phyloP scores from a whole-genome alignment of 345 rosid genomes.

The Streptanthus diversifolius region DNA sequence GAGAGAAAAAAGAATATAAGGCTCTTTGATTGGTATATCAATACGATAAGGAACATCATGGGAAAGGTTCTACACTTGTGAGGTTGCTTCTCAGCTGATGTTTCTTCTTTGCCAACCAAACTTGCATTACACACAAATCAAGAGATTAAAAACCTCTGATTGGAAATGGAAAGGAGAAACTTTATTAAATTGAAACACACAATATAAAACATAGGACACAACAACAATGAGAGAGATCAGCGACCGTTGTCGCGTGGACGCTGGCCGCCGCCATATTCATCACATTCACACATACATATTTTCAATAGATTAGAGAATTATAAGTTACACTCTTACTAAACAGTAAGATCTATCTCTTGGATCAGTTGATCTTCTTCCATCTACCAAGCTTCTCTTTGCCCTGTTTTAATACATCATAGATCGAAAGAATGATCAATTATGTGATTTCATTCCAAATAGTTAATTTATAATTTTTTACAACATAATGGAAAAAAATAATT shows the following conservation, averaged over 20 bases:
- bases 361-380: slow-evolving; percentile 58
- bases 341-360: neutral
- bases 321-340: neutral
- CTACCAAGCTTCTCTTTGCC: slow-evolving; percentile 85
- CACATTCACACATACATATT: neutral
- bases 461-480: neutral
- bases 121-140: neutral
- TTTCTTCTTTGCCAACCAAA: too few relatives aligned
- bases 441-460: neutral
- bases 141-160: neutral
- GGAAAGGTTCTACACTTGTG: too few relatives aligned
- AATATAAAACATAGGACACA: neutral
- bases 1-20: too few relatives aligned
- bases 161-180: neutral
- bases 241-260: neutral
- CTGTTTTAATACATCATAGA: slow-evolving; percentile 30
- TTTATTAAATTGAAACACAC: neutral
- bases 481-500: neutral
- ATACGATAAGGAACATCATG: too few relatives aligned
- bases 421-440: neutral
- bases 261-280: neutral
- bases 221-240: neutral
- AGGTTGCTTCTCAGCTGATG: too few relatives aligned
- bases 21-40: too few relatives aligned
- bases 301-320: too few relatives aligned